These are phyloP conservation scores for Periconia sp. DNA, from an alignment of 2,329 filamentous ascomycete species.

Conservation along the genomic window DNA sequence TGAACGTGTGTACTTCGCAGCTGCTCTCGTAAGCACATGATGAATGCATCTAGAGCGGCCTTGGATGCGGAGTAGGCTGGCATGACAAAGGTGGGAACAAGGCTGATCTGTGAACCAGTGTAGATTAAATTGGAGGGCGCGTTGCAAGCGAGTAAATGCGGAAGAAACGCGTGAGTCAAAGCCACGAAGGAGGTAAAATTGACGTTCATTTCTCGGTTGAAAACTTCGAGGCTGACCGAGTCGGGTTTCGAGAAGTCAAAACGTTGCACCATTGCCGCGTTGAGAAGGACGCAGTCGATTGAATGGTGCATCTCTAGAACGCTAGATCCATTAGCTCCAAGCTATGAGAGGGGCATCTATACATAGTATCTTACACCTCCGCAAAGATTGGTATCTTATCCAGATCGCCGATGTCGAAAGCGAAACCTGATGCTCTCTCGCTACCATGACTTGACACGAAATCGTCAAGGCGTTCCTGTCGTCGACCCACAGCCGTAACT, in stretches of 20 bases:
- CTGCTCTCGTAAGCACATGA: slow-evolving; percentile 52
- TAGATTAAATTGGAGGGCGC: slow-evolving; percentile 25
- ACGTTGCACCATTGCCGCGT: slow-evolving; percentile 60
- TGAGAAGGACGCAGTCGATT: slow-evolving; percentile 63
- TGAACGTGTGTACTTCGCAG: slow-evolving; percentile 42
- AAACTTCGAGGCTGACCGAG: slow-evolving; percentile 47
- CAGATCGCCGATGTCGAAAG: slow-evolving; percentile 56
- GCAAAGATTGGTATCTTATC: slow-evolving; percentile 51
- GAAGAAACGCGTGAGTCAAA: slow-evolving; percentile 54
- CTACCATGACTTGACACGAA: slow-evolving; percentile 56
- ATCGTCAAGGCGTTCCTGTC: slow-evolving; percentile 56
- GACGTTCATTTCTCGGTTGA: slow-evolving; percentile 52
- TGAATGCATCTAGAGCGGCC: slow-evolving; percentile 57
- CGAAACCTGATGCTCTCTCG: slow-evolving; percentile 40
- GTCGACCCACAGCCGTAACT: slow-evolving; percentile 62
- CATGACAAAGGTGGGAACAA: slow-evolving; percentile 54
- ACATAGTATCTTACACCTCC: slow-evolving; percentile 31
- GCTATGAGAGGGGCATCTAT: background rate
- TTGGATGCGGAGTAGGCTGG: slow-evolving; percentile 61
- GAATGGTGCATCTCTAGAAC: slow-evolving; percentile 51
- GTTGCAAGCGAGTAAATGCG: slow-evolving; percentile 46
- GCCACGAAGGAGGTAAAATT: slow-evolving; percentile 56
- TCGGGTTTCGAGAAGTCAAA: slow-evolving; percentile 55
- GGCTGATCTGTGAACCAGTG: slow-evolving; percentile 51
- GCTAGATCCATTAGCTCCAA: slow-evolving; percentile 10